These are phyloP conservation scores for Lentinus polychrous DNA, from an alignment of 1,284 basidiomycete species.

Conservation along the genomic window DNA sequence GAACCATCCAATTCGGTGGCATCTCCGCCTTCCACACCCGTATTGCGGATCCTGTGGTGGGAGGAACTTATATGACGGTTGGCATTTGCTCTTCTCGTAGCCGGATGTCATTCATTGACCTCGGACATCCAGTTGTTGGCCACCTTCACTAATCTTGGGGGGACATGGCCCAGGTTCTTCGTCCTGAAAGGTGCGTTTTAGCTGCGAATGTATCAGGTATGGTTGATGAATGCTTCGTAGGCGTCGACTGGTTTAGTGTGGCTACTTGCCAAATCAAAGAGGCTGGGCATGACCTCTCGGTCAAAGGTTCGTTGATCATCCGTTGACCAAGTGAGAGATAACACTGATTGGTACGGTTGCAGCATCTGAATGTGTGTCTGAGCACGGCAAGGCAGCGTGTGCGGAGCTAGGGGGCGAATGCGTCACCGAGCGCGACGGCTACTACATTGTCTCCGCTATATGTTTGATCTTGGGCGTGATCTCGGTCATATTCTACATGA, in stretches of 20 bases:
- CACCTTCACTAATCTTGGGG: conserved; percentile 95
- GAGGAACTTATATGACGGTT: conserved; percentile 97
- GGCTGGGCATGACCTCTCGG: conserved; percentile 40
- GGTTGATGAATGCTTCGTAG: conserved; percentile 28
- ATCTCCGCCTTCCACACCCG: conserved; percentile 98
- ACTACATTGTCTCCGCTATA: conserved; percentile 79
- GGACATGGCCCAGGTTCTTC: conserved; percentile 96
- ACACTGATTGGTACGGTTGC: conserved; percentile 12
- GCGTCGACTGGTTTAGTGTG: conserved; percentile 81
- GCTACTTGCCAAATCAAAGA: conserved; percentile 75
- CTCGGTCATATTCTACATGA: conserved; percentile 72
- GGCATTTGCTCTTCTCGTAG: conserved; percentile 19
- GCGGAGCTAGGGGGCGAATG: conserved; percentile 74
- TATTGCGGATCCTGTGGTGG: conserved; percentile 95
- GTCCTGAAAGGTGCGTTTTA: conserved; percentile 67
- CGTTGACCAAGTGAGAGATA: background rate
- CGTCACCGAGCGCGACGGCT: conserved; percentile 83
- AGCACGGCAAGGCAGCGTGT: conserved; percentile 81
- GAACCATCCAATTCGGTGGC: conserved; percentile 97
- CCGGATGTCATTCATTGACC: background rate
- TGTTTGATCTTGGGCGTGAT: conserved; percentile 75
- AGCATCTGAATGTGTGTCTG: conserved; percentile 86
- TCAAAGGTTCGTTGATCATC: conserved; percentile 45
- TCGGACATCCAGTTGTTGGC: conserved; percentile 66
- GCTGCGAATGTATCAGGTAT: conserved; percentile 1